Percentiles rank a stretch among this genome's conserved stretches.
phyloP scores from a whole-genome alignment of 2,329 filamentous ascomycete genomes.

The Penicillium sp. region DNA sequence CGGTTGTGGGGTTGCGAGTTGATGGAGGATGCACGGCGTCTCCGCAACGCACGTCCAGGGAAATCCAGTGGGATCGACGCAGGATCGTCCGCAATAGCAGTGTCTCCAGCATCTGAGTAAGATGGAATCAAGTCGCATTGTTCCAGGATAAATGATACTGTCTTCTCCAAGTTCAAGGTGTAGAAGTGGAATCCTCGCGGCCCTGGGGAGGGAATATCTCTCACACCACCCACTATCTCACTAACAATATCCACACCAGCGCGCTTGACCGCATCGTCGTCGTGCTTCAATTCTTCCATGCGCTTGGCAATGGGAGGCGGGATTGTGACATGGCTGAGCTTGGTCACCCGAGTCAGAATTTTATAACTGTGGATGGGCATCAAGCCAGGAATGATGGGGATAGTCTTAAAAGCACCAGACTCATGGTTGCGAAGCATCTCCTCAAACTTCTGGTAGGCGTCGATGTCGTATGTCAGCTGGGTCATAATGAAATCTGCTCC shows the following conservation, averaged over 20 bases:
- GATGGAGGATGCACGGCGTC: conserved; percentile 63
- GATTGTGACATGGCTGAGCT: conserved; percentile 80
- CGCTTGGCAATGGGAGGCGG: conserved; percentile 62
- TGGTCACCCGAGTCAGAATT: conserved; percentile 86
- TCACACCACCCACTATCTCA: conserved; percentile 73
- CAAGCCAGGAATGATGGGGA: conserved; percentile 84
- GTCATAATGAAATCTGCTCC: conserved; percentile 98
- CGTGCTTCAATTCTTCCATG: conserved; percentile 41
- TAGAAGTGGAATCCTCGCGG: conserved; percentile 91
- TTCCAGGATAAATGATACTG: conserved; percentile 86
- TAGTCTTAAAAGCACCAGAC: conserved; percentile 72
- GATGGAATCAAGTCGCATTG: conserved; percentile 69
- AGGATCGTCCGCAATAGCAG: conserved; percentile 37
- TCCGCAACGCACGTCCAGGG: conserved; percentile 28
- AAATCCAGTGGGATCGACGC: conserved; percentile 19
- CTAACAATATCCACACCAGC: conserved; percentile 57
- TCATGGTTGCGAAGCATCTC: conserved; percentile 65
- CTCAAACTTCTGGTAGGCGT: conserved; percentile 75
- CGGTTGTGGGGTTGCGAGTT: conserved; percentile 81
- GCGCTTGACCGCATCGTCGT: conserved; percentile 43
- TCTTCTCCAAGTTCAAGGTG: conserved; percentile 91
- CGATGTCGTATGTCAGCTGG: conserved; percentile 86
- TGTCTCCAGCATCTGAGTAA: conserved; percentile 39
- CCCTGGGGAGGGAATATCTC: conserved; percentile 51
- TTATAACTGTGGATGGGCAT: conserved; percentile 98